Conservation (phyloP, 805 yeast genomes). For the Metschnikowia aberdeeniae region DNA sequence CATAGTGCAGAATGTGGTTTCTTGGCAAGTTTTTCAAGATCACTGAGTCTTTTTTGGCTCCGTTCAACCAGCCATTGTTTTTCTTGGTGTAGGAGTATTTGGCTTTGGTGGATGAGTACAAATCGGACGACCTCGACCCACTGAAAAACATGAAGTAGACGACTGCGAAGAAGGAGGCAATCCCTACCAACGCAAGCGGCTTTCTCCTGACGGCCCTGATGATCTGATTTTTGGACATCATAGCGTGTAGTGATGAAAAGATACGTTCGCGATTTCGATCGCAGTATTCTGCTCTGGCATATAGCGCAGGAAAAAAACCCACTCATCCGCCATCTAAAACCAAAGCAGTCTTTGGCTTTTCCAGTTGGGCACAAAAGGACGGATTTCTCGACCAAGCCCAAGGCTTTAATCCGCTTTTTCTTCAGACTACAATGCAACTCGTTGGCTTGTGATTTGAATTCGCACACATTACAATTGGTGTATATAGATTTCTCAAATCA, state of each 20-base stretch:
- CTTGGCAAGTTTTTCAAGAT: conserved; percentile 61
- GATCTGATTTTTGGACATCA: conserved; percentile 17
- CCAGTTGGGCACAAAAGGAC: background rate
- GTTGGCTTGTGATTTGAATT: too few relatives aligned
- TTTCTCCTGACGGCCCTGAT: conserved; percentile 59
- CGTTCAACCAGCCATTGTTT: conserved; percentile 44
- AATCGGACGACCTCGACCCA: conserved; percentile 5
- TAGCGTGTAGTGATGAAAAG: conserved; percentile 1
- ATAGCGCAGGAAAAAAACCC: background rate
- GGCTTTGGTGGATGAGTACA: conserved; percentile 15
- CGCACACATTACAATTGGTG: too few relatives aligned
- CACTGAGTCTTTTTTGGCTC: conserved; percentile 45
- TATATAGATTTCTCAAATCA: too few relatives aligned
- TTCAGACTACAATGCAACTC: too few relatives aligned
- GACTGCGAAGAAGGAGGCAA: conserved; percentile 40
- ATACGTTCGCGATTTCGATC: conserved; percentile 1
- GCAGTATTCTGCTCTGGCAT: conserved; percentile 2
- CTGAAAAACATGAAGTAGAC: conserved; percentile 38
- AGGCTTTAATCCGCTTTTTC: too few relatives aligned
- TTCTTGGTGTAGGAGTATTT: conserved; percentile 47
- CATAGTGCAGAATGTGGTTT: conserved; percentile 77
- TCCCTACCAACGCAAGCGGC: conserved; percentile 47
- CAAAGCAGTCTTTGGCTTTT: background rate
- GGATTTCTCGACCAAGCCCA: background rate
- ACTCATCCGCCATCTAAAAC: background rate